Conservation (phyloP, 352 stramenopile species). For the Phytopythium mirpurense region DNA sequence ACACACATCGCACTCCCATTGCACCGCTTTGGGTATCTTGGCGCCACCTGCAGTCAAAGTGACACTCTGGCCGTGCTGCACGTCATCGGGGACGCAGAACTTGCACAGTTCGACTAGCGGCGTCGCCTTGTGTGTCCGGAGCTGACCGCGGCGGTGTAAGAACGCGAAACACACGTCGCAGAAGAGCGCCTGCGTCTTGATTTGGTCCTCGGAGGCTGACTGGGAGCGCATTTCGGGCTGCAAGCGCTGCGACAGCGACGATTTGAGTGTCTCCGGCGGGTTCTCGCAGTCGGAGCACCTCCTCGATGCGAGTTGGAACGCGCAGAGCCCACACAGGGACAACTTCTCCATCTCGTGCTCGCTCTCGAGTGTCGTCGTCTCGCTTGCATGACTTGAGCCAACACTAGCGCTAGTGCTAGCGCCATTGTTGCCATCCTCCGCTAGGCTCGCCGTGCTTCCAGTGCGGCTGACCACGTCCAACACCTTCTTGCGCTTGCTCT, state of each 20-base stretch:
- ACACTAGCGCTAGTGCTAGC: neutral
- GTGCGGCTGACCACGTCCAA: neutral
- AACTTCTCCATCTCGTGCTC: slow-evolving; percentile 38
- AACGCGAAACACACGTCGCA: slow-evolving; percentile 69
- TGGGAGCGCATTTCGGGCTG: neutral
- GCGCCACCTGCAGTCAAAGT: slow-evolving; percentile 4
- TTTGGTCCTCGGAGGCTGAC: neutral
- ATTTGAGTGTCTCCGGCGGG: slow-evolving; percentile 1
- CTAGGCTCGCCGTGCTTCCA: neutral
- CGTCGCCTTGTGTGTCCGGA: slow-evolving; percentile 34
- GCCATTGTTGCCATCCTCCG: neutral
- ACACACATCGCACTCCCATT: slow-evolving; percentile 38
- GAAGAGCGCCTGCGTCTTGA: slow-evolving; percentile 29
- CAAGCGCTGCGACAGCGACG: neutral
- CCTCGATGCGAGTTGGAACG: slow-evolving; percentile 57
- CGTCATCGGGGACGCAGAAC: slow-evolving; percentile 19
- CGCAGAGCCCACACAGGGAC: slow-evolving; percentile 45
- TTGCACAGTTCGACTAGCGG: slow-evolving; percentile 42
- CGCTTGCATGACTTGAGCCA: neutral
- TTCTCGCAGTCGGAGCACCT: slow-evolving; percentile 35
- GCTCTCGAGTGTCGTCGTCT: neutral
- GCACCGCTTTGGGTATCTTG: slow-evolving; percentile 23
- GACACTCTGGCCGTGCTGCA: slow-evolving; percentile 1
- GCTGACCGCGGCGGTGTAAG: slow-evolving; percentile 33
- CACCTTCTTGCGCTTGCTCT: slow-evolving; percentile 17